Percentiles rank a stretch among this genome's conserved stretches.
Evolutionary conservation across 202 grass and related monocot genomes (phyloP).

Genomic region (Schoenoplectus triqueter): DNA sequence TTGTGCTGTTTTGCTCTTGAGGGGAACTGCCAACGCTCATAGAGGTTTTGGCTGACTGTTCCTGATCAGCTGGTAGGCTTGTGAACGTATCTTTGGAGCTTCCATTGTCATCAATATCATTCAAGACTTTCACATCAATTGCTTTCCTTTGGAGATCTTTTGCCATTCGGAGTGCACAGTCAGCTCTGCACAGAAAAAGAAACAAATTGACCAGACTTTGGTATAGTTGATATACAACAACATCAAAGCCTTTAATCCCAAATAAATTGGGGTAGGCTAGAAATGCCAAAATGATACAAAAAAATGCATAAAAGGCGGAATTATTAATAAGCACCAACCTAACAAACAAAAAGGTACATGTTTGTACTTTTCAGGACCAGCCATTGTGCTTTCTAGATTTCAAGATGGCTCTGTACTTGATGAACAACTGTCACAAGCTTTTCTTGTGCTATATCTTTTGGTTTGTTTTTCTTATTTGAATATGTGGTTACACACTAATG

Average conservation of each 20-base stretch:
- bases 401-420: background rate
- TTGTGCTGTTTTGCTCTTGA: slow-evolving; percentile 86
- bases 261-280: too few relatives aligned
- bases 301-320: background rate
- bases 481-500: background rate
- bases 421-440: background rate
- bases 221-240: slow-evolving; percentile 8
- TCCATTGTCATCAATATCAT: slow-evolving; percentile 65
- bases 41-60: slow-evolving; percentile 76
- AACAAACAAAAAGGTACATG: slow-evolving; percentile 9
- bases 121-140: slow-evolving; percentile 66
- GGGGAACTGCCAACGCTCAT: slow-evolving; percentile 72
- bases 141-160: slow-evolving; percentile 71
- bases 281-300: background rate
- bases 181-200: slow-evolving; percentile 68
- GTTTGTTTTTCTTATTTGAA: slow-evolving; percentile 16
- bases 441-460: slow-evolving; percentile 18
- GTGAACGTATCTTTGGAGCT: slow-evolving; percentile 80
- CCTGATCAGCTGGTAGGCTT: slow-evolving; percentile 75
- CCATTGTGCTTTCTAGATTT: background rate
- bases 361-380: slow-evolving; percentile 17
- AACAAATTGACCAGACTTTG: slow-evolving; percentile 37
- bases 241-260: too few relatives aligned
- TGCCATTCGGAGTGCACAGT: slow-evolving; percentile 89
- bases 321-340: background rate